Percentiles rank a stretch among this genome's conserved stretches.
These are phyloP conservation scores for Ramichloridium luteum DNA, from an alignment of 2,329 filamentous ascomycete genomes.

Conservation along the genomic window DNA sequence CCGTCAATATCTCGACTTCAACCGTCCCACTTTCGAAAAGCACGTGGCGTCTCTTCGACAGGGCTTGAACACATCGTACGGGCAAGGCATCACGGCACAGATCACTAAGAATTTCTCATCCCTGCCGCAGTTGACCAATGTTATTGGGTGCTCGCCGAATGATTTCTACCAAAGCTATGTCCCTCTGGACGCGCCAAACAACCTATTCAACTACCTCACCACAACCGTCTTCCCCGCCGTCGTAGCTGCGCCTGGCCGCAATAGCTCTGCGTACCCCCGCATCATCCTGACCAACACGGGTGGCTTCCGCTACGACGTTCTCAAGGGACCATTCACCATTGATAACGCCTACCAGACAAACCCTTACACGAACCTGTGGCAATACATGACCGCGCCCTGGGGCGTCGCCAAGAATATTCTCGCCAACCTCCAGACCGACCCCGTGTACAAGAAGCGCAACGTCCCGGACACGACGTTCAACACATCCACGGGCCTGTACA, in stretches of 20 bases:
- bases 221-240: conserved; percentile 26
- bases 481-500: conserved; percentile 9
- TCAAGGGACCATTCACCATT: conserved; percentile 50
- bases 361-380: conserved; percentile 42
- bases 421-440: conserved; percentile 17
- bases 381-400: conserved; percentile 33
- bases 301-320: conserved; percentile 48
- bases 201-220: conserved; percentile 11
- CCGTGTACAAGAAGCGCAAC: conserved; percentile 16
- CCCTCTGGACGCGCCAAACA: conserved; percentile 8
- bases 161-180: conserved; percentile 10
- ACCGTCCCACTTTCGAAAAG: conserved; percentile 52
- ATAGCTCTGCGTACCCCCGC: conserved; percentile 38
- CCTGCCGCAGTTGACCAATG: conserved; percentile 9
- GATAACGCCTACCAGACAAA: conserved; percentile 44
- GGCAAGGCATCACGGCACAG: conserved; percentile 8
- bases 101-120: conserved; percentile 11
- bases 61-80: conserved; percentile 11
- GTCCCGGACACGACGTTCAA: conserved; percentile 7
- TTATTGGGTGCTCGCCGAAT: conserved; percentile 10
- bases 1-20: conserved; percentile 57
- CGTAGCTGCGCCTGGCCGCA: conserved; percentile 38
- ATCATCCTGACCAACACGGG: conserved; percentile 51
- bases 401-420: conserved; percentile 11
- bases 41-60: conserved; percentile 35